Percentiles rank a stretch among this genome's conserved stretches.
Conservation (phyloP, 2,329 filamentous ascomycete species). For the Calonectria ilicicola region DNA sequence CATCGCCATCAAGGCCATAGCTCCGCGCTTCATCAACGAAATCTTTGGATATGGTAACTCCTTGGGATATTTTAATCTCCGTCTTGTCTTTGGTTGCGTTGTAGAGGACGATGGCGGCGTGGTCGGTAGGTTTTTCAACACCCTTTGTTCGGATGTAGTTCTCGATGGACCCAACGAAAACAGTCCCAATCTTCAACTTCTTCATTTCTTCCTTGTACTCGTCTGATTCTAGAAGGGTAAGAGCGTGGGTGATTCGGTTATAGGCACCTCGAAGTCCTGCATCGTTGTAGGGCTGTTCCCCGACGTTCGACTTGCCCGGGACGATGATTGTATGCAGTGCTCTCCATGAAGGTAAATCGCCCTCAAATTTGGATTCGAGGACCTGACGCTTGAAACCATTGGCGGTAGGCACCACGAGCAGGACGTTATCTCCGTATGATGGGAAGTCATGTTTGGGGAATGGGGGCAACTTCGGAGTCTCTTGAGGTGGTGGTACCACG, state of each 20-base stretch:
- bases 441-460: background rate
- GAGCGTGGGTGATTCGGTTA: background rate
- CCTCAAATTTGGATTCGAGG: background rate
- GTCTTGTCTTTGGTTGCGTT: background rate
- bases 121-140: background rate
- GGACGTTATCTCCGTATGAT: background rate
- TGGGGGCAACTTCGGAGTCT: background rate
- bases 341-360: background rate
- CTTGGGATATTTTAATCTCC: background rate
- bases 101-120: background rate
- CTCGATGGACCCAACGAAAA: constrained; percentile 7
- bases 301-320: background rate
- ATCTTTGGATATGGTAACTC: background rate
- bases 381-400: background rate
- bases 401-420: constrained; percentile 6
- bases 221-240: background rate
- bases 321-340: background rate
- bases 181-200: background rate
- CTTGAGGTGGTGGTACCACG: background rate
- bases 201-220: background rate
- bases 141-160: constrained; percentile 2
- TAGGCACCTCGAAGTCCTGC: background rate
- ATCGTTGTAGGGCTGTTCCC: constrained; percentile 15
- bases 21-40: background rate
- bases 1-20: background rate